phyloP scores from a whole-genome alignment of 306 rosid species.

The Coriaria nepalensis region DNA sequence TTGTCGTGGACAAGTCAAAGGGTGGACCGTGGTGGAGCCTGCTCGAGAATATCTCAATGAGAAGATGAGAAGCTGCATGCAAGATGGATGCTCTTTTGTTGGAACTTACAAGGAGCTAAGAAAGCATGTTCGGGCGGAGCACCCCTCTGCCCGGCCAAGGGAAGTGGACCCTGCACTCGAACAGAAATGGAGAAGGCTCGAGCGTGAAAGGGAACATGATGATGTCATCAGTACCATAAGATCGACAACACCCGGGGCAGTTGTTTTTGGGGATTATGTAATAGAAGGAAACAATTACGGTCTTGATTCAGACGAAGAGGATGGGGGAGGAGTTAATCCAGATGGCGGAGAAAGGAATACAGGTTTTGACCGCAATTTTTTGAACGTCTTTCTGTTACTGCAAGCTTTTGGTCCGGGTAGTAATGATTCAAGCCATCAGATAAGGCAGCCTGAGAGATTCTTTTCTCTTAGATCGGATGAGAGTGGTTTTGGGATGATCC shows the following conservation, averaged over 20 bases:
- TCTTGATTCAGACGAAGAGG: constrained; percentile 52
- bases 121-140: constrained; percentile 73
- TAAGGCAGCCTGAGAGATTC: constrained; percentile 41
- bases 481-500: constrained; percentile 14
- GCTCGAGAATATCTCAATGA: constrained; percentile 77
- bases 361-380: constrained; percentile 44
- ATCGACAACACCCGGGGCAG: constrained; percentile 85
- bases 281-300: constrained; percentile 59
- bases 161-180: constrained; percentile 75
- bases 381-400: constrained; percentile 76
- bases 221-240: constrained; percentile 93
- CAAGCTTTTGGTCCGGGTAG: constrained; percentile 70
- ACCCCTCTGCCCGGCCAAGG: constrained; percentile 75
- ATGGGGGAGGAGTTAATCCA: constrained; percentile 28
- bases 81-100: constrained; percentile 63
- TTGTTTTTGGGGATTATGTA: constrained; percentile 87
- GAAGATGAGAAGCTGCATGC: constrained; percentile 84
- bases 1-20: constrained; percentile 84
- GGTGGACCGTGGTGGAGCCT: constrained; percentile 96
- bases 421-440: constrained; percentile 41
- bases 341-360: constrained; percentile 41
- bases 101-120: constrained; percentile 84
- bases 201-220: constrained; percentile 81
- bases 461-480: constrained; percentile 31
- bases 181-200: constrained; percentile 94